Evolutionary conservation across 345 rosid species (phyloP).

Genomic region (Raphanus raphanistrum): DNA sequence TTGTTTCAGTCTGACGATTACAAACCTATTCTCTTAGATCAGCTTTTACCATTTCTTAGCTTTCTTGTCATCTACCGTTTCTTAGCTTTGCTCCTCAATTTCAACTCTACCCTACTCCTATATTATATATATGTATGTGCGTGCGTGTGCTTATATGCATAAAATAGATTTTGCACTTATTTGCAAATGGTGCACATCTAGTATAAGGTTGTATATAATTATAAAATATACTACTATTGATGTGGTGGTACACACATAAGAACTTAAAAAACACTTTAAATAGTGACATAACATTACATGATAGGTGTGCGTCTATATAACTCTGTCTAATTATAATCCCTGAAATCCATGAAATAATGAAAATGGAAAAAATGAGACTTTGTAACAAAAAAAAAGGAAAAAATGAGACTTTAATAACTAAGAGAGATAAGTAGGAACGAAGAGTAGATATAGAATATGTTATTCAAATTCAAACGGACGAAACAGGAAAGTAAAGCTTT

Average conservation of each 20-base stretch:
- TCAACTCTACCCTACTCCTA: slow-evolving; percentile 37
- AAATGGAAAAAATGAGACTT: neutral
- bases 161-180: neutral
- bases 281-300: slow-evolving; percentile 32
- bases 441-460: neutral
- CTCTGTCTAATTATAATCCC: slow-evolving; percentile 3
- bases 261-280: neutral
- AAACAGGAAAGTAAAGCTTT: slow-evolving; percentile 21
- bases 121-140: neutral
- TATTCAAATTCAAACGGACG: slow-evolving; percentile 10
- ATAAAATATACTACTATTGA: neutral
- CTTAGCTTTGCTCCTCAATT: slow-evolving; percentile 39
- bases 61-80: slow-evolving; percentile 20
- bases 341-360: slow-evolving; percentile 16
- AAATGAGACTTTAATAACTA: no score
- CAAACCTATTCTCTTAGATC: slow-evolving; percentile 32
- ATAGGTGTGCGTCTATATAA: slow-evolving; percentile 25
- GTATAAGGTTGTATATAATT: neutral
- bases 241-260: neutral
- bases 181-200: neutral
- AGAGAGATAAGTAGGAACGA: no score
- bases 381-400: neutral
- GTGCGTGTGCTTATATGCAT: neutral
- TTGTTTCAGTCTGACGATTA: slow-evolving; percentile 34
- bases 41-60: slow-evolving; percentile 38